phyloP scores from a whole-genome alignment of 768 basidiomycete species.

The Lactifluus echinatus region DNA sequence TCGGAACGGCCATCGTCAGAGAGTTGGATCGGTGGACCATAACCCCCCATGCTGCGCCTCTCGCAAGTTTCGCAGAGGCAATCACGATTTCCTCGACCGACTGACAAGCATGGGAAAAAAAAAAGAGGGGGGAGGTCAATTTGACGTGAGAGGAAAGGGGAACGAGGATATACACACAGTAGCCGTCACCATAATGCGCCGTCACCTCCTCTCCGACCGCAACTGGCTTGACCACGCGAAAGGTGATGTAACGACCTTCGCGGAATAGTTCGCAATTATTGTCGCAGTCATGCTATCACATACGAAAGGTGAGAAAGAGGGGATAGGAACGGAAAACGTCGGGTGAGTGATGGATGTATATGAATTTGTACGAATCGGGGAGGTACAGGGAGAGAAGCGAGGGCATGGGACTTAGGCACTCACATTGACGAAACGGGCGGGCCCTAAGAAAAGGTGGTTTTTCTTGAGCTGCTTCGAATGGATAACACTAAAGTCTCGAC shows the following conservation, averaged over 20 bases:
- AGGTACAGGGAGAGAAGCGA: slow-evolving; percentile 8
- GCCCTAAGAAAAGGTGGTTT: slow-evolving; percentile 84
- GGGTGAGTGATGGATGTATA: slow-evolving; percentile 12
- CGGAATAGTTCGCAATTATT: slow-evolving; percentile 86
- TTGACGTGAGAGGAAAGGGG: slow-evolving; percentile 21
- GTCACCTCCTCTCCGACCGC: slow-evolving; percentile 79
- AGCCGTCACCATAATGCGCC: slow-evolving; percentile 84
- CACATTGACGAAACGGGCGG: slow-evolving; percentile 89
- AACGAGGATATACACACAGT: slow-evolving; percentile 50
- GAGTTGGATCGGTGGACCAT: slow-evolving; percentile 45
- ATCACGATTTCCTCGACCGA: slow-evolving; percentile 59
- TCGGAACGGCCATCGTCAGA: slow-evolving; percentile 47
- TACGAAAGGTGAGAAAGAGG: slow-evolving; percentile 5
- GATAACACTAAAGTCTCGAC: slow-evolving; percentile 85
- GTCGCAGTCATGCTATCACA: slow-evolving; percentile 72
- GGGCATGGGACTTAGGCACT: slow-evolving; percentile 28
- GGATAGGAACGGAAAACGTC: slow-evolving; percentile 10
- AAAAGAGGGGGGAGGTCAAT: slow-evolving; percentile 11
- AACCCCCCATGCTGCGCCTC: slow-evolving; percentile 64
- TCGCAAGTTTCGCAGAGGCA: slow-evolving; percentile 88
- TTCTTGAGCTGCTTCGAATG: slow-evolving; percentile 89
- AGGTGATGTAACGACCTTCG: slow-evolving; percentile 84
- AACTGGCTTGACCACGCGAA: slow-evolving; percentile 73
- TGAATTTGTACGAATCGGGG: slow-evolving; percentile 14
- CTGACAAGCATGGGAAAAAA: slow-evolving; percentile 32